Base-by-base conservation (phyloP, 2,329 filamentous ascomycete species). In the Sphaerulina vaccinii region DNA sequence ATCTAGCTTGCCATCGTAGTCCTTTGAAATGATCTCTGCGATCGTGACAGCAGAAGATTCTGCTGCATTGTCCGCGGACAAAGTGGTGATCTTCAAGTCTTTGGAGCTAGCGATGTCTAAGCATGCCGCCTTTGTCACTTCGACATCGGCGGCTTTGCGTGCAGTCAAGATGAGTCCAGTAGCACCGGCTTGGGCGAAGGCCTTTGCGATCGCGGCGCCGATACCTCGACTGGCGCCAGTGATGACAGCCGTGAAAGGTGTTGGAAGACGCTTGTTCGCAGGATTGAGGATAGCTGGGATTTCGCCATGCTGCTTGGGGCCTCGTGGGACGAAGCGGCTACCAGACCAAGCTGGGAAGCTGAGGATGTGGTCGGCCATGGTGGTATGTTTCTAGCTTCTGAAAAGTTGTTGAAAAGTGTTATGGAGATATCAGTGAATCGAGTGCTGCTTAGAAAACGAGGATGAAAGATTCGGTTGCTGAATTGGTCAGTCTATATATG, bases 141-240 rank as follows among this genome's bases (percentile, higher is more conserved):
- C 53, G n/a, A 68, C 41, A n/a, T 57, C 56, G 11, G 49, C 38
- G 2, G 58, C 38, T 8, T 54, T 58, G 2, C 64, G 57, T 15
- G 65, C 62, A 3, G 63, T 63, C 18, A 69, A 56, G 19, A 69
- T 56, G 15, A 70, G 56, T 2, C 59, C 61, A 5, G 61, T 56
- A 29, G 64, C 64, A n/a, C 61, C 58, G 11, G 67, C 64, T 22
- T 44, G 45, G 2, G 65, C 66, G 49, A 65, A 70, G 13, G 65
- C 54, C 29, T 63, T 61, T 13, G 65, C 66, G 16, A 67, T 62
- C 19, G 59, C 62, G 9, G 62, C 58, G 22, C 66, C 67, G 35
- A 68, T 68, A 15, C 65, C 65, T 8, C 63, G 63, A 33, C 61
- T 36, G 68, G 58, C n/a, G n/a, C n/a, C n/a, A n/a, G n/a, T n/a